Base-by-base conservation (phyloP, 768 basidiomycete genomes). In the Tephrocybe sp. region DNA sequence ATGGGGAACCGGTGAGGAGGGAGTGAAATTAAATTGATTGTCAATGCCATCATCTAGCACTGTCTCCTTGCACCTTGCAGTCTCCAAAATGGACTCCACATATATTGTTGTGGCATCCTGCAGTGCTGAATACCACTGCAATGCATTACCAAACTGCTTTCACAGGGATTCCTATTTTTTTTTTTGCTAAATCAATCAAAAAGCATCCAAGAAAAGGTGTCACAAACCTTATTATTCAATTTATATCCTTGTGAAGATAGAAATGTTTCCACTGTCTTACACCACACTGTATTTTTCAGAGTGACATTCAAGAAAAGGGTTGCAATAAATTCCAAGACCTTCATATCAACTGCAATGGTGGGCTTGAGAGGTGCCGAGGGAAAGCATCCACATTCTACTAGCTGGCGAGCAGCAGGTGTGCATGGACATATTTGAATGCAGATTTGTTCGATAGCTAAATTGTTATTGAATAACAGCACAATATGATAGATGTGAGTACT, bases 291-390 rank as follows among this genome's bases (percentile, higher is more conserved):
- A 40, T 54, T 58, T 38, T 68, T 68, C 7, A 63, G 68, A 9
- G 63, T 49, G 4, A 62, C 52, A 18, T 44, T 48, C 18, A 64
- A 31, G 47, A 67, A 70, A 0, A 70, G 51, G 9, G 53, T 31
- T 22, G 31, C 22, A 0, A 62, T 61, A 44, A 71, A 68, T 19
- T 64, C 57, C 2, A 71, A 51, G 27, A 70, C 55, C 32, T 51
- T 52, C 19, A 71, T 32, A 44, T 69, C 64, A 1, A 72, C 61
- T 9, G 66, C 70, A 3, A 72, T 50, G 9, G 61, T 59, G 6
- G 70, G 69, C 1, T 42, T 48, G 5, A 60, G 9, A 1, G 69
- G 70, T 6, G 65, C 52, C 37, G 62, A 64, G 15, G 69, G 62
- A 40, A 70, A 66, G 19, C 60, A 51, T 1, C 61, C 64, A 4